Evolutionary conservation across 805 yeast species (phyloP).

Genomic region (Brettanomyces sp.): DNA sequence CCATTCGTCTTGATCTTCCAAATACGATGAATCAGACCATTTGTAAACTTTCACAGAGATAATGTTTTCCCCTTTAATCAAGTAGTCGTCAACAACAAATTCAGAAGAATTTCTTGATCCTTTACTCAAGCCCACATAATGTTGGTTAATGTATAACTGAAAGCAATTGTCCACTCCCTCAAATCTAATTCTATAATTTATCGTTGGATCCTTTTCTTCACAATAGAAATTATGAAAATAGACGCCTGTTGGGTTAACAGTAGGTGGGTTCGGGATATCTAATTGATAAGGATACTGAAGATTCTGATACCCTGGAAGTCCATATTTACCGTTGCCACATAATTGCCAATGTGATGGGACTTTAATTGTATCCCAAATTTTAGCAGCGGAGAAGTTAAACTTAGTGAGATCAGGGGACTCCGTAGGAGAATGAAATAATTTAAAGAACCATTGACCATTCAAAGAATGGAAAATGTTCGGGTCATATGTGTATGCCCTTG

Average conservation of each 20-base stretch:
- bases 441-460: constrained; percentile 1
- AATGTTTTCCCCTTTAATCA: neutral
- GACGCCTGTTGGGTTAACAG: neutral
- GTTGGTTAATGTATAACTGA: neutral
- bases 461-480: neutral
- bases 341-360: constrained; percentile 1
- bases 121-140: neutral
- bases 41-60: neutral
- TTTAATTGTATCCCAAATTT: neutral
- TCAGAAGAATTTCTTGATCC: neutral
- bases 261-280: constrained; percentile 1
- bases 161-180: constrained; percentile 1
- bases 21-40: constrained; percentile 1
- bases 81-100: neutral
- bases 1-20: constrained; percentile 1
- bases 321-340: neutral
- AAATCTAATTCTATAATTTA: neutral
- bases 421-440: neutral
- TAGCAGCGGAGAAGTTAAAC: neutral
- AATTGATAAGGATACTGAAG: neutral
- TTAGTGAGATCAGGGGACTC: neutral
- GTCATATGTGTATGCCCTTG: constrained; percentile 1
- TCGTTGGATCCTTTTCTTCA: too few species aligned
- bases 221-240: neutral
- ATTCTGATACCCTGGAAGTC: neutral